Evolutionary conservation across 2,329 filamentous ascomycete species (phyloP).

Genomic region (Xylaria sp.): DNA sequence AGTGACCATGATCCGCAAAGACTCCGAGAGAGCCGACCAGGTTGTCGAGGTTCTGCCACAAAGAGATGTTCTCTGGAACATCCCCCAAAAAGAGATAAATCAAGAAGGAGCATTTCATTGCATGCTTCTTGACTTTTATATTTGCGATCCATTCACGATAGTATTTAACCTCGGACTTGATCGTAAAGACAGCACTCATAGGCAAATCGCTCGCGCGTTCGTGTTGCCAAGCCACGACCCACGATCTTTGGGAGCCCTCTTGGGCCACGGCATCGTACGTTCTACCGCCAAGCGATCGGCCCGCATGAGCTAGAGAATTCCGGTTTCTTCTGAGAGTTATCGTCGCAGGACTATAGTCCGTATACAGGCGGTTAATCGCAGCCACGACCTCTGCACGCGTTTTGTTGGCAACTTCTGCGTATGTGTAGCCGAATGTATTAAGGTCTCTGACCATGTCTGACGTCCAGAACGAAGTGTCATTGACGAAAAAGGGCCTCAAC

Average conservation of each 20-base stretch:
- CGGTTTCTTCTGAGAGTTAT: constrained; percentile 41
- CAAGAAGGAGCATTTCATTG: constrained; percentile 69
- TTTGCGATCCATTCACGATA: constrained; percentile 77
- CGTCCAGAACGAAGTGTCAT: constrained; percentile 73
- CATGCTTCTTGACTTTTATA: constrained; percentile 69
- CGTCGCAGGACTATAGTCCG: constrained; percentile 56
- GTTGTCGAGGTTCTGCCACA: constrained; percentile 65
- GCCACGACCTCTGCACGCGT: constrained; percentile 57
- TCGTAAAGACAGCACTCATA: constrained; percentile 51
- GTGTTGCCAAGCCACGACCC: constrained; percentile 43
- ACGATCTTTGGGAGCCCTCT: constrained; percentile 13
- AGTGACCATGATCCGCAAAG: constrained; percentile 55
- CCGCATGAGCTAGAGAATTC: constrained; percentile 10
- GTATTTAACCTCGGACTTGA: constrained; percentile 51
- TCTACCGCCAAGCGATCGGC: constrained; percentile 6
- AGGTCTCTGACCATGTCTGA: constrained; percentile 70
- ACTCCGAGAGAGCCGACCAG: constrained; percentile 71
- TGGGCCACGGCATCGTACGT: not conserved
- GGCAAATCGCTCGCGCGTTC: constrained; percentile 43
- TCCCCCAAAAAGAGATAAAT: constrained; percentile 76
- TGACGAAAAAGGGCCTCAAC: constrained; percentile 74
- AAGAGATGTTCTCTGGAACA: constrained; percentile 55
- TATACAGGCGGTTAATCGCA: constrained; percentile 71
- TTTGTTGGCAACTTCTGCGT: constrained; percentile 70
- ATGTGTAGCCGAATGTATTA: constrained; percentile 76